A percentile compares a stretch with the other conserved stretches of the same genome.
Evolutionary conservation across 371 early-diverging fungal genomes (phyloP).

Genomic region (Mucor racemosus): DNA sequence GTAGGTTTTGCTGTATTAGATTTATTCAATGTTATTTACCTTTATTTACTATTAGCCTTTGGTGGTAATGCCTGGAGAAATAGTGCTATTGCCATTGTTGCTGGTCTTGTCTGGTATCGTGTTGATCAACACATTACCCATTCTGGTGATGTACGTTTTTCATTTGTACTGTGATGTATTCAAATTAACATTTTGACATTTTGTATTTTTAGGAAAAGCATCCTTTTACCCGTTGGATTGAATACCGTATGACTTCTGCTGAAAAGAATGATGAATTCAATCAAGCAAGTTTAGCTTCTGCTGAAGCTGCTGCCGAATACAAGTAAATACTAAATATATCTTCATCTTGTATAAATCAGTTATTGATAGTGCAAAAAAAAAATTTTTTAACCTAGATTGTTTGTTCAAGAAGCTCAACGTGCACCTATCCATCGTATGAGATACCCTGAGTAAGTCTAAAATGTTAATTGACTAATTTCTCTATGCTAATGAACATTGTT

Average conservation of each 20-base stretch:
- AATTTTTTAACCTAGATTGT: conserved; percentile 27
- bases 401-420: conserved; percentile 53
- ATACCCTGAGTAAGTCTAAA: conserved; percentile 51
- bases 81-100: conserved; percentile 40
- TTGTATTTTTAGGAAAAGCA: conserved; percentile 42
- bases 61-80: conserved; percentile 51
- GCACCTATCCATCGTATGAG: conserved; percentile 52
- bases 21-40: neutral
- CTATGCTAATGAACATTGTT: neutral
- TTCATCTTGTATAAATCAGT: neutral
- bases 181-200: neutral
- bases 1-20: conserved; percentile 1
- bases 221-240: conserved; percentile 53
- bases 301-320: conserved; percentile 46
- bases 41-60: conserved; percentile 32
- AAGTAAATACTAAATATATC: conserved; percentile 27
- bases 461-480: neutral
- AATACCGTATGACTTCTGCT: conserved; percentile 44
- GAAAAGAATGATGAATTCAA: conserved; percentile 40
- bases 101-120: conserved; percentile 48
- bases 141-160: conserved; percentile 32
- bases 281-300: conserved; percentile 33
- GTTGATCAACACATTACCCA: conserved; percentile 38
- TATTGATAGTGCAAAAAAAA: neutral
- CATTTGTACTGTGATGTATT: neutral